phyloP scores from a whole-genome alignment of 169 alveolate species.

The Eimeria acervulina region DNA sequence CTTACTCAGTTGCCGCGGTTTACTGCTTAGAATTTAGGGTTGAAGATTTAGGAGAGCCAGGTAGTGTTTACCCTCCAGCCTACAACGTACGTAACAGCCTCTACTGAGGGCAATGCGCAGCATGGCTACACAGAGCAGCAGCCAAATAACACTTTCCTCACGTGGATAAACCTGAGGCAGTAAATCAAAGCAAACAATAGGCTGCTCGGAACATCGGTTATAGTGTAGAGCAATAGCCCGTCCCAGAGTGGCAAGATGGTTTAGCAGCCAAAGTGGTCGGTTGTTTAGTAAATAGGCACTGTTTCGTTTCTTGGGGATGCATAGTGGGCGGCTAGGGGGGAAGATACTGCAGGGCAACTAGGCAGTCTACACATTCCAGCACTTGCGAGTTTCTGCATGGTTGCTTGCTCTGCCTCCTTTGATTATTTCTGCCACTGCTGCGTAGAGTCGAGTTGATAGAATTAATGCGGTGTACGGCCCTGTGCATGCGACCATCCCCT shows the following conservation, averaged over 20 bases:
- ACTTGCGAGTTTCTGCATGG: not conserved
- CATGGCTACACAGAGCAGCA: not conserved
- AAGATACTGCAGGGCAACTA: not conserved
- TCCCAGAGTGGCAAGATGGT: not conserved
- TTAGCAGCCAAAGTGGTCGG: not conserved
- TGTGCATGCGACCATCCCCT: not conserved
- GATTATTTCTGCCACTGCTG: not conserved
- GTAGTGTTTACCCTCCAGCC: not conserved
- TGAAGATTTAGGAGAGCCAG: not conserved
- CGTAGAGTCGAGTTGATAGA: not conserved
- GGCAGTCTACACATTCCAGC: not conserved
- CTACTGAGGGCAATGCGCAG: not conserved
- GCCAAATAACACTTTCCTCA: not conserved
- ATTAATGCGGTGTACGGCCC: not conserved
- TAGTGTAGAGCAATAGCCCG: not conserved
- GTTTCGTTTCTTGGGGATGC: not conserved
- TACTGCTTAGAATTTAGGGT: not conserved
- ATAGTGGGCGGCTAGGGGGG: not conserved
- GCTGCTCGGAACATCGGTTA: not conserved
- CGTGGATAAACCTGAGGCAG: not conserved
- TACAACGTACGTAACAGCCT: not conserved
- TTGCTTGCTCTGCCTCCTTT: not conserved
- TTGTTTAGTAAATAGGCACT: not conserved
- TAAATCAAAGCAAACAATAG: not conserved
- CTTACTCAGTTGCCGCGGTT: not conserved